A percentile compares a stretch with the other conserved stretches of the same genome.
These are phyloP conservation scores for Hortiboletus flavorubellus DNA, from an alignment of 768 basidiomycete species.

Conservation along the genomic window DNA sequence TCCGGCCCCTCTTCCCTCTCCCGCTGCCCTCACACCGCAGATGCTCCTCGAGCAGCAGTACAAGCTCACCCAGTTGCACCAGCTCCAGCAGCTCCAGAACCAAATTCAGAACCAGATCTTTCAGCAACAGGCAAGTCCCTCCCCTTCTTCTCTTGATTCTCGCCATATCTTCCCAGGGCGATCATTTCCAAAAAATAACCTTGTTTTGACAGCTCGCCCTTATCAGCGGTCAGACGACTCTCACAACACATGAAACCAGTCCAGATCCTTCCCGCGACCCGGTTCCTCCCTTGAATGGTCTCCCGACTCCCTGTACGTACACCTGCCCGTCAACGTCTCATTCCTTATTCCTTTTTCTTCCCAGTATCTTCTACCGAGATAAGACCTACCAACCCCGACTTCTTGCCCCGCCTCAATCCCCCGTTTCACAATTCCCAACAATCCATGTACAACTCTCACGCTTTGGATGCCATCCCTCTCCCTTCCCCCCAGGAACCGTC, in stretches of 20 bases:
- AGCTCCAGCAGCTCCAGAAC: slow-evolving; percentile 74
- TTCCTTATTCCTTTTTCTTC: slow-evolving; percentile 12
- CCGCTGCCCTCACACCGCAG: slow-evolving; percentile 39
- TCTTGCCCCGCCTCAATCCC: slow-evolving; percentile 59
- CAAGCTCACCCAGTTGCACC: slow-evolving; percentile 73
- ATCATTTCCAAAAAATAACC: slow-evolving; percentile 12
- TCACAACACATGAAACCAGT: slow-evolving; percentile 37
- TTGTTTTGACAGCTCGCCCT: slow-evolving; percentile 55
- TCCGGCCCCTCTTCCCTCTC: slow-evolving; percentile 12
- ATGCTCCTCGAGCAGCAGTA: slow-evolving; percentile 71
- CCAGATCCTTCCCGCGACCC: slow-evolving; percentile 35
- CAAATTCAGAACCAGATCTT: slow-evolving; percentile 87
- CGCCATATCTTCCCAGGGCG: not conserved
- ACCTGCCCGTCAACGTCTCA: slow-evolving; percentile 5
- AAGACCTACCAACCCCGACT: slow-evolving; percentile 56
- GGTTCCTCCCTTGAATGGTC: slow-evolving; percentile 41
- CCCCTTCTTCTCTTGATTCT: slow-evolving; percentile 4
- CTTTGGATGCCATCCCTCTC: slow-evolving; percentile 25
- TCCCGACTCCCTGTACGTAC: slow-evolving; percentile 66
- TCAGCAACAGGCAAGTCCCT: slow-evolving; percentile 73
- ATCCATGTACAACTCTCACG: slow-evolving; percentile 24
- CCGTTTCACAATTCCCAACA: slow-evolving; percentile 36
- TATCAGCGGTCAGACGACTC: slow-evolving; percentile 45
- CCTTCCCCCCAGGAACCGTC: slow-evolving; percentile 31
- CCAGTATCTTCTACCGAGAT: slow-evolving; percentile 65